A percentile compares a stretch with the other conserved stretches of the same genome.
Evolutionary conservation across 176 grass and related monocot species (phyloP).

Genomic region (Cenchrus purpureus): DNA sequence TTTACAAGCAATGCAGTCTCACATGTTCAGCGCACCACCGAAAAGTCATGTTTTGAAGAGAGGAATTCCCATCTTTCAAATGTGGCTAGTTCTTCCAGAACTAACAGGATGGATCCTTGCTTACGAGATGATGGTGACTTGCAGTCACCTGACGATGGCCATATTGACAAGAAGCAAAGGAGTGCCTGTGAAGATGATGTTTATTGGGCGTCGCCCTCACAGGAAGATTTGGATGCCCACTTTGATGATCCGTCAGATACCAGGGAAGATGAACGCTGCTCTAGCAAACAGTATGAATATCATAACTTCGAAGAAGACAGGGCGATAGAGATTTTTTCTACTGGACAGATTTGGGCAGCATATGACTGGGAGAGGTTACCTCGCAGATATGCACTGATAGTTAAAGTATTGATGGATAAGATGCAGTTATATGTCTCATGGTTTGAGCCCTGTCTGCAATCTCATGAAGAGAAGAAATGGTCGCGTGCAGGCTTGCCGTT

Average conservation of each 20-base stretch:
- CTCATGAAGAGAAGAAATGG: conserved; percentile 63
- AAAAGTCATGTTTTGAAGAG: conserved; percentile 17
- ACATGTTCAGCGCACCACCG: neutral
- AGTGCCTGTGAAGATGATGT: conserved; percentile 29
- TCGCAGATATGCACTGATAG: conserved; percentile 65
- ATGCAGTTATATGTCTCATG: conserved; percentile 63
- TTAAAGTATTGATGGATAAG: conserved; percentile 51
- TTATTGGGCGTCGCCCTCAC: neutral
- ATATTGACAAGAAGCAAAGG: conserved; percentile 49
- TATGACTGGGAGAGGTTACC: conserved; percentile 63
- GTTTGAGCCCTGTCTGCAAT: conserved; percentile 64
- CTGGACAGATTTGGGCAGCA: conserved; percentile 71
- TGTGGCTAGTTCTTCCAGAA: conserved; percentile 45
- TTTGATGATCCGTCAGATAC: conserved; percentile 24
- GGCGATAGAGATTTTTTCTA: conserved; percentile 36
- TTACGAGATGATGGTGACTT: conserved; percentile 17
- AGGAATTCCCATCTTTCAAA: conserved; percentile 31
- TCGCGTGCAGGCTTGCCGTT: conserved; percentile 55
- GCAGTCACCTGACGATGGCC: neutral
- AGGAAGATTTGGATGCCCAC: conserved; percentile 35
- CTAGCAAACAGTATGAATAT: conserved; percentile 44
- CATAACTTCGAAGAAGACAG: conserved; percentile 56
- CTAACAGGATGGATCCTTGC: conserved; percentile 31
- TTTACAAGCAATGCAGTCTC: neutral
- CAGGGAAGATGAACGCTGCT: conserved; percentile 8